These are phyloP conservation scores for Purpureocillium lavendulum DNA, from an alignment of 2,329 filamentous ascomycete genomes.

Conservation along the genomic window DNA sequence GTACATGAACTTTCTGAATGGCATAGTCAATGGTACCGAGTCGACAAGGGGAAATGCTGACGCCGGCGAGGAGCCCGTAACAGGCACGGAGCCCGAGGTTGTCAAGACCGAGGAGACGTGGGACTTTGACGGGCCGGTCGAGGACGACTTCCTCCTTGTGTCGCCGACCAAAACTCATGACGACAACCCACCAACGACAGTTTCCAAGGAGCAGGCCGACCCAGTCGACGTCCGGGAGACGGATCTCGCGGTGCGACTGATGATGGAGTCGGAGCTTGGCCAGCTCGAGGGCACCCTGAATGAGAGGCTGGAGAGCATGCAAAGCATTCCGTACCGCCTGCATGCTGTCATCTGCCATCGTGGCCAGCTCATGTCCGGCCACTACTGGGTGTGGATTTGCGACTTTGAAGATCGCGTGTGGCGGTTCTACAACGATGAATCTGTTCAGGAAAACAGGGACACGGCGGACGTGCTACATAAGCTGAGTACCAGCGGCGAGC, in stretches of 20 bases:
- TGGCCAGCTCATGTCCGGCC: conserved; percentile 64
- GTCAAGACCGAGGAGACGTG: conserved; percentile 18
- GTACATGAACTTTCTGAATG: conserved; percentile 19
- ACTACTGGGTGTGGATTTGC: conserved; percentile 96
- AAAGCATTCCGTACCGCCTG: conserved; percentile 65
- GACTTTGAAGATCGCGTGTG: conserved; percentile 78
- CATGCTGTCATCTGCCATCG: conserved; percentile 92
- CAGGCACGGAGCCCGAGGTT: neutral
- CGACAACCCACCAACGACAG: neutral
- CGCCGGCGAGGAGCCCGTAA: conserved; percentile 2
- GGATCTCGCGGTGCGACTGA: conserved; percentile 27
- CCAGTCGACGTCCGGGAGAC: conserved; percentile 13
- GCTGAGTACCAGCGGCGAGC: conserved; percentile 62
- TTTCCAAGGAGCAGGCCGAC: conserved; percentile 4
- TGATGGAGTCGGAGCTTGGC: conserved; percentile 33
- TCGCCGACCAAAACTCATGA: conserved; percentile 4
- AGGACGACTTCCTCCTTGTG: conserved; percentile 25
- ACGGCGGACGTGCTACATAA: conserved; percentile 60
- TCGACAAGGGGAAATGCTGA: neutral
- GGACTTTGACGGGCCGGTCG: conserved; percentile 29
- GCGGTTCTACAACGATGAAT: conserved; percentile 90
- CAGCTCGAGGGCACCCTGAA: conserved; percentile 18
- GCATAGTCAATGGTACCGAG: conserved; percentile 15
- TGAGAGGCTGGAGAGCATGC: conserved; percentile 38
- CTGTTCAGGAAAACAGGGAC: conserved; percentile 61